Evolutionary conservation across 2,329 filamentous ascomycete species (phyloP).

Genomic region (Fusarium illudens): DNA sequence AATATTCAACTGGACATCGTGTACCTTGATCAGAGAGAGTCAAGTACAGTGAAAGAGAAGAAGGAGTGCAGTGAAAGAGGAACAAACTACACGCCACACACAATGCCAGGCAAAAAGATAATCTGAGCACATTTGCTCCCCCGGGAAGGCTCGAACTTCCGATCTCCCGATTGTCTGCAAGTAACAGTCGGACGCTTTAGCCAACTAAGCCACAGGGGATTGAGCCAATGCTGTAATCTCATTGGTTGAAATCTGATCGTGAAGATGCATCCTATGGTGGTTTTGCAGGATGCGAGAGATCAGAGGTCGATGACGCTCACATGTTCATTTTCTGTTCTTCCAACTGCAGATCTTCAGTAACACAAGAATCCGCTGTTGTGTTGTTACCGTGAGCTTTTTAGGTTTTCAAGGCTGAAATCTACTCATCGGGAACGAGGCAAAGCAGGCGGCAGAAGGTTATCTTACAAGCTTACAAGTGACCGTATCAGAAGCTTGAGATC

Average conservation of each 20-base stretch:
- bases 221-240: not conserved
- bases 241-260: not conserved
- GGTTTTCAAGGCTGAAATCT: not conserved
- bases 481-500: not conserved
- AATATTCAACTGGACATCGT: not conserved
- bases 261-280: not conserved
- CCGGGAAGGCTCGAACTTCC: slow-evolving; percentile 45
- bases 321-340: not conserved
- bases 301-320: not conserved
- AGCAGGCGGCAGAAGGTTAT: not conserved
- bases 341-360: not conserved
- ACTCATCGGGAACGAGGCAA: not conserved
- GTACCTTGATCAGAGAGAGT: not conserved
- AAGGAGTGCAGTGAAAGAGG: not conserved
- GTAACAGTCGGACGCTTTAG: slow-evolving; percentile 40
- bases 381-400: not conserved
- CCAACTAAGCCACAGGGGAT: slow-evolving; percentile 40
- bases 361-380: not conserved
- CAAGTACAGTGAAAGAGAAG: not conserved
- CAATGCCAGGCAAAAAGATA: not conserved
- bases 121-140: slow-evolving; percentile 19
- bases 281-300: not conserved
- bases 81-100: not conserved
- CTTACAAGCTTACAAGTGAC: no score
- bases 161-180: slow-evolving; percentile 43